These are phyloP conservation scores for Lippia alba DNA, from an alignment of 305 asterid genomes.

Conservation along the genomic window DNA sequence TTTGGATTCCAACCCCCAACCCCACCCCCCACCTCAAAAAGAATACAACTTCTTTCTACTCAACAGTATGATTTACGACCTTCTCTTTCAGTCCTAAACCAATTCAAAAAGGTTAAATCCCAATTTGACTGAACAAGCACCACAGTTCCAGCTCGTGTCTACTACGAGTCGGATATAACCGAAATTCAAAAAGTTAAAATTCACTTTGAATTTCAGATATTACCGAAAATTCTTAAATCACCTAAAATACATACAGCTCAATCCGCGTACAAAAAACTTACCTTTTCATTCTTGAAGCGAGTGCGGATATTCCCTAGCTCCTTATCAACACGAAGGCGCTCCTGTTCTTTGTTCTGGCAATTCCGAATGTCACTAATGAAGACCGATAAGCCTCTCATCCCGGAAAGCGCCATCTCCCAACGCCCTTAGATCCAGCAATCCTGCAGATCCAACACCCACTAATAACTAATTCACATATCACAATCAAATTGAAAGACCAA, in stretches of 20 bases:
- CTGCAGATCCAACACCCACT: conserved; percentile 47
- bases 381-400: conserved; percentile 84
- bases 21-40: no score
- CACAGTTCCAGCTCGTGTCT: conserved; percentile 34
- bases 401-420: conserved; percentile 90
- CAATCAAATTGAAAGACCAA: conserved; percentile 26
- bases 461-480: conserved; percentile 36
- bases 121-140: conserved; percentile 22
- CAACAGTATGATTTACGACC: conserved; percentile 12
- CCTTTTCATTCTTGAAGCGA: conserved; percentile 97
- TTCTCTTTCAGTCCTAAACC: conserved; percentile 23
- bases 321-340: conserved; percentile 97
- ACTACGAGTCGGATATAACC: conserved; percentile 4
- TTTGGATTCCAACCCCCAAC: conserved; percentile 34
- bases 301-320: conserved; percentile 98
- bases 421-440: conserved; percentile 73
- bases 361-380: conserved; percentile 90
- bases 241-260: conserved; percentile 2
- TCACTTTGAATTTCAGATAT: conserved; percentile 24
- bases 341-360: conserved; percentile 98
- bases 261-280: conserved; percentile 29
- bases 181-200: background rate
- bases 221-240: conserved; percentile 13
- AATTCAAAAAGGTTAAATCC: conserved; percentile 25
- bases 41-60: conserved; percentile 19